These are phyloP conservation scores for Cercospora nicotianae DNA, from an alignment of 2,329 filamentous ascomycete species.

Conservation along the genomic window DNA sequence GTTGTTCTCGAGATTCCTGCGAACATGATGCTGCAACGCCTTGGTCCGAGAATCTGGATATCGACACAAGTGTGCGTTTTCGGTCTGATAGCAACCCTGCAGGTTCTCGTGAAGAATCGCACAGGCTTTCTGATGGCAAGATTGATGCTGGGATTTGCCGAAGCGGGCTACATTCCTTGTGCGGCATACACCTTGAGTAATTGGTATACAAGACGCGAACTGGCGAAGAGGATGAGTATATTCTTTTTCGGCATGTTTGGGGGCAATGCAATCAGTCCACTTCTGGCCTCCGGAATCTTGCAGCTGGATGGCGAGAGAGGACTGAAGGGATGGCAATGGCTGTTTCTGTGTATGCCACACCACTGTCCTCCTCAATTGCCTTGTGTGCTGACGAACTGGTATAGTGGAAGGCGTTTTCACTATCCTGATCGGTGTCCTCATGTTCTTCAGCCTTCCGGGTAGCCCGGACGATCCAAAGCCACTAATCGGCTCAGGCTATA, in stretches of 20 bases:
- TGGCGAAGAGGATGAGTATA: neutral
- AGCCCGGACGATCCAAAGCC: constrained; percentile 8
- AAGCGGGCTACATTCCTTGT: constrained; percentile 14
- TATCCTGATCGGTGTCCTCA: neutral
- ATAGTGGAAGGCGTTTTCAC: constrained; percentile 9
- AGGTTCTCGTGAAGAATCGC: constrained; percentile 1
- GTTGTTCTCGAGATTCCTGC: constrained; percentile 55
- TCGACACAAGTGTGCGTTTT: constrained; percentile 9
- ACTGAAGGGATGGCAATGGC: constrained; percentile 10
- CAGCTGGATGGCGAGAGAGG: neutral
- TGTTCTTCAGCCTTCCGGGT: constrained; percentile 11
- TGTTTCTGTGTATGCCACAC: constrained; percentile 4
- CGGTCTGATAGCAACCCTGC: constrained; percentile 9
- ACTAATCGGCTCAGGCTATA: constrained; percentile 5
- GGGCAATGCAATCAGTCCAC: constrained; percentile 9
- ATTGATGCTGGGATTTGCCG: constrained; percentile 9
- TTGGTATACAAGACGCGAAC: constrained; percentile 10
- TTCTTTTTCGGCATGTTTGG: constrained; percentile 15
- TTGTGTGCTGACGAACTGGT: neutral
- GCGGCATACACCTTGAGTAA: constrained; percentile 4
- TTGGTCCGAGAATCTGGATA: constrained; percentile 1
- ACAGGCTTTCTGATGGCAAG: neutral
- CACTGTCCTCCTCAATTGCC: neutral
- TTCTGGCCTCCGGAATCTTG: constrained; percentile 10
- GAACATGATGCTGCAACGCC: constrained; percentile 48